Evolutionary conservation across 352 stramenopile genomes (phyloP).

Genomic region (Globisporangium echinulatum): DNA sequence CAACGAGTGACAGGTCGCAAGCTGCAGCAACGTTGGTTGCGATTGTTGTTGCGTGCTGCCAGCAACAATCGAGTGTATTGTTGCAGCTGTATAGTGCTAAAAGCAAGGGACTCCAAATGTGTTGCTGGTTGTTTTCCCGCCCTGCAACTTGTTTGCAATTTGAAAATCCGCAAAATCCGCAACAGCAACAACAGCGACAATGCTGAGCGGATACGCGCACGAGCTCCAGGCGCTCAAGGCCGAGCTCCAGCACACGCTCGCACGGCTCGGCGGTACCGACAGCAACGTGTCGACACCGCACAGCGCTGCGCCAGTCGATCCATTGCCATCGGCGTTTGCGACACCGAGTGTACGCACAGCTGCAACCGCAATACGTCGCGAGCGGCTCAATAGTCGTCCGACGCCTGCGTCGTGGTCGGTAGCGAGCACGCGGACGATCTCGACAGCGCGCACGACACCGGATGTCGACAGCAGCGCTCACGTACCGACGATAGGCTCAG

Average conservation of each 20-base stretch:
- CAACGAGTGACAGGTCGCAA: too few species aligned
- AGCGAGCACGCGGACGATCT: constrained; percentile 8
- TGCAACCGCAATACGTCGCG: not conserved
- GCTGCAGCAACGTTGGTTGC: too few species aligned
- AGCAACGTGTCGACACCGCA: not conserved
- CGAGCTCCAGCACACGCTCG: constrained; percentile 49
- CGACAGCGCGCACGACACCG: constrained; percentile 2
- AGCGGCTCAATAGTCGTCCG: not conserved
- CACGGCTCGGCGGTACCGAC: constrained; percentile 20
- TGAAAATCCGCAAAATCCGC: not conserved
- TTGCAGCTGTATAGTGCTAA: not conserved
- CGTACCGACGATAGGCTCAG: too few species aligned
- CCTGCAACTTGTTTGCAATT: constrained; percentile 2
- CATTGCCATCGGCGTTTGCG: not conserved
- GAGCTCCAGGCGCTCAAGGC: constrained; percentile 57
- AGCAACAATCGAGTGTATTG: too few species aligned
- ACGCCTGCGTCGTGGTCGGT: constrained; percentile 3
- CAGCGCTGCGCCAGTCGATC: not conserved
- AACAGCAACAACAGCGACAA: not conserved
- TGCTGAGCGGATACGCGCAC: constrained; percentile 21
- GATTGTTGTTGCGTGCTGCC: too few species aligned
- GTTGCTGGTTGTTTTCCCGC: not conserved
- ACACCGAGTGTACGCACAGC: constrained; percentile 1
- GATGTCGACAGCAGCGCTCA: not conserved
- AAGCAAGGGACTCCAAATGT: not conserved